phyloP scores from a whole-genome alignment of 2,329 filamentous ascomycete species.

The Xylariaceae sp. region DNA sequence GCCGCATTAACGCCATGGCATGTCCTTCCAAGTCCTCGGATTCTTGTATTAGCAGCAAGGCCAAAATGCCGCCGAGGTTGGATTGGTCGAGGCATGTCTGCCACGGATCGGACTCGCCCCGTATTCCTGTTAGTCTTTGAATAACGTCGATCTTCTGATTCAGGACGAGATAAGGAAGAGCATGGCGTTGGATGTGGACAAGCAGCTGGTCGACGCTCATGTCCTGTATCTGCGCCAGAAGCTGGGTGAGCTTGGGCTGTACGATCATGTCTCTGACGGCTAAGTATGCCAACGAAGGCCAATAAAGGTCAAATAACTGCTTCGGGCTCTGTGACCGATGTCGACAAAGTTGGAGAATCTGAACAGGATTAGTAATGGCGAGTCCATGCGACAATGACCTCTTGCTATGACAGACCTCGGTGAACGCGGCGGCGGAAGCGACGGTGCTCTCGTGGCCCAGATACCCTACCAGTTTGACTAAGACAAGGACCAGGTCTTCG shows the following conservation, averaged over 20 bases:
- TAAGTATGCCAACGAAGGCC: slow-evolving; percentile 76
- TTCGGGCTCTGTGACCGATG: slow-evolving; percentile 55
- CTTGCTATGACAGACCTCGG: slow-evolving; percentile 52
- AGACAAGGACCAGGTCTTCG: slow-evolving; percentile 78
- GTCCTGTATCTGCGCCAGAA: slow-evolving; percentile 74
- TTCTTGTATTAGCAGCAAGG: slow-evolving; percentile 54
- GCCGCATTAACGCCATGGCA: slow-evolving; percentile 62
- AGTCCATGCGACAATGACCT: not conserved
- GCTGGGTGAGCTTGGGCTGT: slow-evolving; percentile 74
- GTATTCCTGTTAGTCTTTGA: slow-evolving; percentile 71
- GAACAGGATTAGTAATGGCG: slow-evolving; percentile 1
- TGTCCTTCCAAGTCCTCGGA: slow-evolving; percentile 54
- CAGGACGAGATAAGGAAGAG: slow-evolving; percentile 80
- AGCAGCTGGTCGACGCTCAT: slow-evolving; percentile 72
- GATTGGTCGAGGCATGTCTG: slow-evolving; percentile 47
- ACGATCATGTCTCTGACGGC: slow-evolving; percentile 76
- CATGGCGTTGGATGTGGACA: slow-evolving; percentile 69
- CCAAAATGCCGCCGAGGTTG: slow-evolving; percentile 55
- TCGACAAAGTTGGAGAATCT: slow-evolving; percentile 65
- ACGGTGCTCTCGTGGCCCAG: slow-evolving; percentile 77
- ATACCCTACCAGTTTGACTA: slow-evolving; percentile 80
- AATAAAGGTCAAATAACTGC: slow-evolving; percentile 78
- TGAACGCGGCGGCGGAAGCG: slow-evolving; percentile 74
- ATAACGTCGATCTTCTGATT: slow-evolving; percentile 73
- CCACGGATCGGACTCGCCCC: slow-evolving; percentile 61